Percentiles rank a stretch among this genome's conserved stretches.
Evolutionary conservation across 441 rosid genomes (phyloP).

Genomic region (Corymbia citriodora): DNA sequence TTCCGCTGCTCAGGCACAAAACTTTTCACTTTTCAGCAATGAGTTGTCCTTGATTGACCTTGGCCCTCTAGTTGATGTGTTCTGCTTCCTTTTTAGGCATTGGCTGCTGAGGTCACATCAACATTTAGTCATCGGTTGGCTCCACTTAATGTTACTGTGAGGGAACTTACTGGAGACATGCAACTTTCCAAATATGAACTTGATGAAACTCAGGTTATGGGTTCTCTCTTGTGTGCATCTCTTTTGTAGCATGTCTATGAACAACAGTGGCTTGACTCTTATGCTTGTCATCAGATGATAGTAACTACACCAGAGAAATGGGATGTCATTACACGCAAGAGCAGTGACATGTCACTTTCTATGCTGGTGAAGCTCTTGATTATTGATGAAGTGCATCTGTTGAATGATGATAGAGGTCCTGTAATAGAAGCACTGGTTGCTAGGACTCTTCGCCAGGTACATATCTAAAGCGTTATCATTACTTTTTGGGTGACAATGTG

Average conservation of each 20-base stretch:
- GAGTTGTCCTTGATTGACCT: neutral
- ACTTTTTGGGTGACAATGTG: slow-evolving; percentile 1
- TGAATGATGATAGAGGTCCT: slow-evolving; percentile 98
- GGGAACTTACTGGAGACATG: slow-evolving; percentile 99
- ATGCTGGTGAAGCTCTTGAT: slow-evolving; percentile 96
- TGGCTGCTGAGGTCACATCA: slow-evolving; percentile 95
- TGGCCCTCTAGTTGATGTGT: slow-evolving; percentile 12
- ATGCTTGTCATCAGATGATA: slow-evolving; percentile 70
- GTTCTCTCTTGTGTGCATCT: slow-evolving; percentile 6
- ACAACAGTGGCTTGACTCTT: slow-evolving; percentile 11
- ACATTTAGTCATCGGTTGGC: slow-evolving; percentile 87
- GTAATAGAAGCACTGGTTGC: slow-evolving; percentile 98
- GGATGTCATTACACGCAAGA: slow-evolving; percentile 99
- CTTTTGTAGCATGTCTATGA: neutral
- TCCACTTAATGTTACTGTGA: slow-evolving; percentile 86
- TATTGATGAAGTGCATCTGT: slow-evolving; percentile 96
- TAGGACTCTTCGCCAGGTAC: slow-evolving; percentile 97
- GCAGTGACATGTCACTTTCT: slow-evolving; percentile 98
- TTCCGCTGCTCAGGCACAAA: neutral
- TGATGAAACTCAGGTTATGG: slow-evolving; percentile 88
- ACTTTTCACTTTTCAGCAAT: neutral
- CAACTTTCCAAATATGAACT: slow-evolving; percentile 90
- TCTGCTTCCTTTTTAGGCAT: slow-evolving; percentile 46
- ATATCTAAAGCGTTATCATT: slow-evolving; percentile 3
- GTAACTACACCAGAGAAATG: slow-evolving; percentile 99